These are phyloP conservation scores for Gracilariopsis chorda DNA, from an alignment of 23 red algal genomes.

Conservation along the genomic window DNA sequence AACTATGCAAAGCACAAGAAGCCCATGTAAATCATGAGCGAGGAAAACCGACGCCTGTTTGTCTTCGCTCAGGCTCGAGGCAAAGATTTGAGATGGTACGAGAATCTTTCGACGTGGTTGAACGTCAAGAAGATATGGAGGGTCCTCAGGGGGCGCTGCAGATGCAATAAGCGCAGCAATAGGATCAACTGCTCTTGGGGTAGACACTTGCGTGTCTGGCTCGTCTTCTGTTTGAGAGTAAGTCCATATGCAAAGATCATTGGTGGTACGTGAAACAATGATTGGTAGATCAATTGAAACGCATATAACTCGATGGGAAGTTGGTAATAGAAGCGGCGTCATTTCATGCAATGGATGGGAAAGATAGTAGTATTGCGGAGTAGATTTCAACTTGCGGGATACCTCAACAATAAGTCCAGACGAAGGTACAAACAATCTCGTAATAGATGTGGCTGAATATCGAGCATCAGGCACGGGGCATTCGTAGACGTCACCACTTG, in stretches of 20 bases:
- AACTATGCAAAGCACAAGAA: conserved; percentile 53
- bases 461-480: conserved; percentile 7
- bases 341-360: conserved; percentile 14
- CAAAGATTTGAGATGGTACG: conserved; percentile 8
- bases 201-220: neutral
- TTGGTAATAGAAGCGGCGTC: neutral
- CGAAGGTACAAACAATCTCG: neutral
- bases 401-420: conserved; percentile 16
- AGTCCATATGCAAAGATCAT: conserved; percentile 11
- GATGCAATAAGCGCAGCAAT: neutral
- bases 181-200: neutral
- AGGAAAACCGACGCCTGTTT: conserved; percentile 28
- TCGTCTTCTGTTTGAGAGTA: neutral
- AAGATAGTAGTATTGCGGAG: conserved; percentile 2
- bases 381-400: neutral
- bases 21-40: conserved; percentile 47
- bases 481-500: neutral
- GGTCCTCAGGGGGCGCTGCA: neutral
- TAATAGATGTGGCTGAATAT: neutral
- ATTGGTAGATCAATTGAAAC: conserved; percentile 29
- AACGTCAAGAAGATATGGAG: neutral
- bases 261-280: conserved; percentile 2
- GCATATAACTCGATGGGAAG: conserved; percentile 10
- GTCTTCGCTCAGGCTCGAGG: neutral
- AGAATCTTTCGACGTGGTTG: conserved; percentile 1